Conservation (phyloP, 2,329 filamentous ascomycete genomes). For the Talaromyces sp. region DNA sequence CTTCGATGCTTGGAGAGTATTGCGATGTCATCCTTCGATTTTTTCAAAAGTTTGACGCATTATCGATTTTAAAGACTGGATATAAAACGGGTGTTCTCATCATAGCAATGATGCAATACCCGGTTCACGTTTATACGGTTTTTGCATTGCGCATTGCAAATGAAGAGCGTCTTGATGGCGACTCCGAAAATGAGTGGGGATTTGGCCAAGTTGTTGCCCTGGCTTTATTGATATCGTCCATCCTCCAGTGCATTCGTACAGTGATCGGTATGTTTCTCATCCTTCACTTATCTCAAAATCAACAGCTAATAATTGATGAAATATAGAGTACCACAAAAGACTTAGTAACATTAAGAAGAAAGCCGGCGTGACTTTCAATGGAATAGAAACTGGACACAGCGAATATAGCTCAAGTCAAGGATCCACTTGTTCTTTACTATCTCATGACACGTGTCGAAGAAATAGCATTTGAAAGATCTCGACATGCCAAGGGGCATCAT, state of each 20-base stretch:
- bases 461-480: too few species aligned
- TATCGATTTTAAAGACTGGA: background rate
- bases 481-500: too few species aligned
- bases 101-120: background rate
- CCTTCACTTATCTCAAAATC: background rate
- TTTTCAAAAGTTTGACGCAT: background rate
- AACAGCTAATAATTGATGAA: too few species aligned
- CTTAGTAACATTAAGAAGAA: too few species aligned
- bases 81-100: background rate
- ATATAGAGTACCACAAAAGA: too few species aligned
- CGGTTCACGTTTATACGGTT: background rate
- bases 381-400: too few species aligned
- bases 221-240: background rate
- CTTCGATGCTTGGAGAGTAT: background rate
- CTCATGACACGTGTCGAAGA: too few species aligned
- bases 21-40: background rate
- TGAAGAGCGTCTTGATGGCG: background rate
- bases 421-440: too few species aligned
- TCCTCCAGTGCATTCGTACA: slow-evolving; percentile 1
- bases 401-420: too few species aligned
- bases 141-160: background rate
- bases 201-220: slow-evolving; percentile 2
- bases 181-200: slow-evolving; percentile 3
- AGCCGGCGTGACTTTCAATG: too few species aligned
- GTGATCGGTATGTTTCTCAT: background rate